Percentiles rank a stretch among this genome's conserved stretches.
These are phyloP conservation scores for Podospora conica DNA, from an alignment of 495 filamentous ascomycete genomes.

Conservation along the genomic window DNA sequence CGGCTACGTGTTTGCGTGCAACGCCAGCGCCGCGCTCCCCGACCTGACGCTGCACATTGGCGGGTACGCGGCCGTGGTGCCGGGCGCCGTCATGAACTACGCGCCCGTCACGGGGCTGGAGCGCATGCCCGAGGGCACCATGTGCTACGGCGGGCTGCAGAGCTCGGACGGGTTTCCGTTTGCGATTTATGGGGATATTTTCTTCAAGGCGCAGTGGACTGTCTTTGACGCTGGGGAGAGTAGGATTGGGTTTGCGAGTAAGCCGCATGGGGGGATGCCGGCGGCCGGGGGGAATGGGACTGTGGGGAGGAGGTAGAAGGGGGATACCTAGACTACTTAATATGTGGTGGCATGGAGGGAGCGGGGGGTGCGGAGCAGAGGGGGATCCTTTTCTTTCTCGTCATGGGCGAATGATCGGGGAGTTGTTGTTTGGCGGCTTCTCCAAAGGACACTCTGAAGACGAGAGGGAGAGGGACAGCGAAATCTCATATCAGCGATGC, in stretches of 20 bases:
- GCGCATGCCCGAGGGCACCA: constrained; percentile 31
- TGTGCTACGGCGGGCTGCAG: constrained; percentile 66
- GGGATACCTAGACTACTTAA: too few relatives aligned
- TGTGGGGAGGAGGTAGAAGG: not conserved
- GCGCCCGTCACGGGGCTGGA: constrained; percentile 38
- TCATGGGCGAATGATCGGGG: too few relatives aligned
- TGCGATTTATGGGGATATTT: constrained; percentile 76
- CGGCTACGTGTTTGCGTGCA: constrained; percentile 42
- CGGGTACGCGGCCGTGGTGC: constrained; percentile 49
- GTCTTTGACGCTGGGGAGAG: constrained; percentile 57
- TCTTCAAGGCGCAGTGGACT: constrained; percentile 76
- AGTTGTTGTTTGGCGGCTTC: too few relatives aligned
- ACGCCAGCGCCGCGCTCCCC: constrained; percentile 27
- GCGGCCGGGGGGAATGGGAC: not conserved
- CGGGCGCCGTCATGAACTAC: constrained; percentile 57
- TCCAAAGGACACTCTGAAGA: too few relatives aligned
- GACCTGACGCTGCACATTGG: constrained; percentile 53
- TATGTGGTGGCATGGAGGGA: too few relatives aligned
- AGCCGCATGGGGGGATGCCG: constrained; percentile 17
- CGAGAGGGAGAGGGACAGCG: not conserved
- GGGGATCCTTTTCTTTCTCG: not conserved
- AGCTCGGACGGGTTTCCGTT: constrained; percentile 54
- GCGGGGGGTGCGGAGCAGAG: too few relatives aligned
- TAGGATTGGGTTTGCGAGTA: constrained; percentile 58
- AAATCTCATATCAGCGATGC: not conserved